Evolutionary conservation across 2,329 filamentous ascomycete genomes (phyloP).

Genomic region (Geosmithia putterillii): DNA sequence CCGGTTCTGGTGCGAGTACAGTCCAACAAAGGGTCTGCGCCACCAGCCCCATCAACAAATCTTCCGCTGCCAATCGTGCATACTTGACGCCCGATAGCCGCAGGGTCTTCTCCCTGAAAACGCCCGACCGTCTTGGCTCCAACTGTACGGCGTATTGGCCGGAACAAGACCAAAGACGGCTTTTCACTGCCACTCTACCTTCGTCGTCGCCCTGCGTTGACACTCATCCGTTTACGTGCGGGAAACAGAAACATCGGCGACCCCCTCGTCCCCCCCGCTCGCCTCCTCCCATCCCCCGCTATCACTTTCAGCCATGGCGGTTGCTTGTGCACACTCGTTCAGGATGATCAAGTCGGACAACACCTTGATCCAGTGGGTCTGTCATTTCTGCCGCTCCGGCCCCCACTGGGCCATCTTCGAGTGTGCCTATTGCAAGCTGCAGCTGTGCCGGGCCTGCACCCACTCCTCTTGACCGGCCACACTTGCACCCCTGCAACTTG

Average conservation of each 20-base stretch:
- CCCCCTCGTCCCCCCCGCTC: background rate
- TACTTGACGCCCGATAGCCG: slow-evolving; percentile 2
- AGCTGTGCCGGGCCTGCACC: slow-evolving; percentile 48
- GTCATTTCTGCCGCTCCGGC: slow-evolving; percentile 50
- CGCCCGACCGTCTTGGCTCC: too few species aligned
- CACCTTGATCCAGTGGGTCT: slow-evolving; percentile 53
- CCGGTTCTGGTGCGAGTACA: too few species aligned
- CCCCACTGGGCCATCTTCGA: slow-evolving; percentile 59
- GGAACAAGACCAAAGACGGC: too few species aligned
- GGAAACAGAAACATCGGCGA: too few species aligned
- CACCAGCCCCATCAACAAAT: too few species aligned
- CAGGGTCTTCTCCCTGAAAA: slow-evolving; percentile 6
- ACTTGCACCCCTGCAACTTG: background rate
- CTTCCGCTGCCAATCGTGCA: too few species aligned
- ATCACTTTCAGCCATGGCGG: slow-evolving; percentile 23
- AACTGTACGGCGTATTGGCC: too few species aligned
- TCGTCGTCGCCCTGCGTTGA: too few species aligned
- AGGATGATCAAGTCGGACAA: slow-evolving; percentile 55
- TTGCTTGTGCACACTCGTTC: slow-evolving; percentile 49
- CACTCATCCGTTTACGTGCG: too few species aligned
- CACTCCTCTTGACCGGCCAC: slow-evolving; percentile 13
- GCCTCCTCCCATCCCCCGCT: too few species aligned
- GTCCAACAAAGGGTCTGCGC: too few species aligned
- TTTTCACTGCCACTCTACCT: too few species aligned
- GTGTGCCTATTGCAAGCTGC: slow-evolving; percentile 56